Evolutionary conservation across 306 rosid species (phyloP).

Genomic region (Cercis canadensis): DNA sequence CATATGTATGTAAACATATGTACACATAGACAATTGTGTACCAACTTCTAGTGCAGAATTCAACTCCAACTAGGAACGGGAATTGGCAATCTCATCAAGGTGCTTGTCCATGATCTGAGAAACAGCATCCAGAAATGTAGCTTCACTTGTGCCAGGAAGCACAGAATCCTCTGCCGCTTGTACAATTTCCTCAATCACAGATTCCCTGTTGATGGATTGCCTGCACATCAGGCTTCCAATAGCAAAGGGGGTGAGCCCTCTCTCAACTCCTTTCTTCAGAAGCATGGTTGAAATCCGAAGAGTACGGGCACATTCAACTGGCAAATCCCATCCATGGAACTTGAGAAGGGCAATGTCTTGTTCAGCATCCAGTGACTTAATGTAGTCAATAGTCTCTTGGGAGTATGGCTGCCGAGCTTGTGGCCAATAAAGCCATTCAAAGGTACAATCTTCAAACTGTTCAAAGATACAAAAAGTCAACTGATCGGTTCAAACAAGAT

Average conservation of each 20-base stretch:
- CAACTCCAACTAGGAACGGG: constrained; percentile 39
- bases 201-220: constrained; percentile 70
- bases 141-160: constrained; percentile 83
- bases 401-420: constrained; percentile 82
- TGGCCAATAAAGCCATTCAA: constrained; percentile 99
- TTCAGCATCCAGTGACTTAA: constrained; percentile 79
- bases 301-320: constrained; percentile 78
- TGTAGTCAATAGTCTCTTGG: constrained; percentile 65
- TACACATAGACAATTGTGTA: constrained; percentile 43
- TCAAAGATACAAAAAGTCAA: constrained; percentile 27
- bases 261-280: constrained; percentile 85
- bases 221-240: constrained; percentile 88
- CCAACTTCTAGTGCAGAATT: constrained; percentile 32
- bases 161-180: constrained; percentile 70
- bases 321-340: constrained; percentile 88
- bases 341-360: constrained; percentile 79
- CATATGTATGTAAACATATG: constrained; percentile 52
- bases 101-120: constrained; percentile 72
- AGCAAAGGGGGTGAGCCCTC: constrained; percentile 75
- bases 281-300: constrained; percentile 91
- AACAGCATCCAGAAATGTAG: constrained; percentile 74
- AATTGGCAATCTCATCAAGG: constrained; percentile 60
- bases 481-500: constrained; percentile 26
- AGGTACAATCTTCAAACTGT: constrained; percentile 96
- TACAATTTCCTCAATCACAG: constrained; percentile 82